phyloP scores from a whole-genome alignment of 2,329 filamentous ascomycete species.

The Graphiopsis chlorocephala region DNA sequence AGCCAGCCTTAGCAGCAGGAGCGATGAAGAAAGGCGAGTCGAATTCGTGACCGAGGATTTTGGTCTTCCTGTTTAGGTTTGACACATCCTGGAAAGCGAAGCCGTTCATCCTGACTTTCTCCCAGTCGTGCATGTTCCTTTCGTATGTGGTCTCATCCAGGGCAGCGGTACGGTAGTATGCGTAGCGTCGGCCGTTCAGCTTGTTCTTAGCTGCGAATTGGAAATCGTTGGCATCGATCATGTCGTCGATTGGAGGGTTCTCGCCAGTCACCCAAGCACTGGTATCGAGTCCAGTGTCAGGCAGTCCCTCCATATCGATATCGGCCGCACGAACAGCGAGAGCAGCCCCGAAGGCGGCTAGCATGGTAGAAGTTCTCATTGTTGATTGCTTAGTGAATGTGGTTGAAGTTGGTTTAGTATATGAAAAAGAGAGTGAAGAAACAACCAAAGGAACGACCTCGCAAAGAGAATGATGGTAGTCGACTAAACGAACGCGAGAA shows the following conservation, averaged over 20 bases:
- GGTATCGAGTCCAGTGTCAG: slow-evolving; percentile 30
- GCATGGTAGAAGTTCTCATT: slow-evolving; percentile 10
- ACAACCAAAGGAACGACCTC: slow-evolving; percentile 5
- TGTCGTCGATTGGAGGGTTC: slow-evolving; percentile 26
- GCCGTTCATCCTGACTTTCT: slow-evolving; percentile 28
- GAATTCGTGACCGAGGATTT: slow-evolving; percentile 82
- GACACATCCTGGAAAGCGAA: slow-evolving; percentile 28
- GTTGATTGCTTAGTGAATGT: slow-evolving; percentile 1
- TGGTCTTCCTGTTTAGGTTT: slow-evolving; percentile 51
- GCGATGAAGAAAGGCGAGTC: slow-evolving; percentile 91
- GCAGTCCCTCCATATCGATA: slow-evolving; percentile 30
- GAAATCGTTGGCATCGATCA: slow-evolving; percentile 29
- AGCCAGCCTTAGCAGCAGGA: slow-evolving; percentile 87
- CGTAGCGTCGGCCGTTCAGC: slow-evolving; percentile 23
- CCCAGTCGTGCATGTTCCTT: slow-evolving; percentile 28
- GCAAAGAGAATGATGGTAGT: neutral
- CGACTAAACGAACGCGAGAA: neutral
- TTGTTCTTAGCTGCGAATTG: slow-evolving; percentile 42
- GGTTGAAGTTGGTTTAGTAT: slow-evolving; percentile 1
- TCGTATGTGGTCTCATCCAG: slow-evolving; percentile 31
- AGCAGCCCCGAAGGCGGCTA: slow-evolving; percentile 13
- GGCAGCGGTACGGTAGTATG: slow-evolving; percentile 30
- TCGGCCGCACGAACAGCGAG: slow-evolving; percentile 16
- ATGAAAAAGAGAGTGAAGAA: neutral
- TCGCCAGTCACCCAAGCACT: slow-evolving; percentile 26